Evolutionary conservation across 2,329 filamentous ascomycete genomes (phyloP).

Genomic region (Periconia digitata): DNA sequence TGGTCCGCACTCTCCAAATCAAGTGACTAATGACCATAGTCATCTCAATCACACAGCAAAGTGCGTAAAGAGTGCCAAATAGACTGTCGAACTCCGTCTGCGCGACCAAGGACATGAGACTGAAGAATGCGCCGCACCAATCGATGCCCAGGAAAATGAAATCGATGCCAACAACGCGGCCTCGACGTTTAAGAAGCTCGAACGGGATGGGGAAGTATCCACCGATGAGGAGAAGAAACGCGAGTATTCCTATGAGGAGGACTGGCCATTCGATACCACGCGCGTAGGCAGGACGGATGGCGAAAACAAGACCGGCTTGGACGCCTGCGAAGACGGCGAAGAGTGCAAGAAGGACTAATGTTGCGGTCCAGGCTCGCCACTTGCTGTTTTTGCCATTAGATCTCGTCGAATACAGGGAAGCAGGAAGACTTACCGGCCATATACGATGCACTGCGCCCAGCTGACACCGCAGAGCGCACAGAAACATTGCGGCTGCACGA

Average conservation of each 20-base stretch:
- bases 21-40: constrained; percentile 60
- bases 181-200: constrained; percentile 61
- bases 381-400: constrained; percentile 18
- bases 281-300: constrained; percentile 55
- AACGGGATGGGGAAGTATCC: constrained; percentile 61
- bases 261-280: constrained; percentile 54
- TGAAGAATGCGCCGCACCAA: constrained; percentile 62
- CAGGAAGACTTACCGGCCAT: constrained; percentile 42
- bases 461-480: constrained; percentile 48
- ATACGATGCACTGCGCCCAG: constrained; percentile 54
- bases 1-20: constrained; percentile 57
- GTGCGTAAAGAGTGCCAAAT: constrained; percentile 60
- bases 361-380: constrained; percentile 43
- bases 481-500: constrained; percentile 54
- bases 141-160: constrained; percentile 61
- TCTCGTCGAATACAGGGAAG: not conserved
- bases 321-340: constrained; percentile 52
- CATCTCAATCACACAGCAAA: constrained; percentile 57
- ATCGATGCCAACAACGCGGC: constrained; percentile 61
- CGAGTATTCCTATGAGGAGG: constrained; percentile 56
- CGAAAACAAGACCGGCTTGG: constrained; percentile 57
- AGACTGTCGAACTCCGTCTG: constrained; percentile 61
- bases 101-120: constrained; percentile 59
- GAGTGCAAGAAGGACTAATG: constrained; percentile 11
- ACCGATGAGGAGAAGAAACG: constrained; percentile 55